phyloP scores from a whole-genome alignment of 805 yeast genomes.

The Lachancea nothofagi region DNA sequence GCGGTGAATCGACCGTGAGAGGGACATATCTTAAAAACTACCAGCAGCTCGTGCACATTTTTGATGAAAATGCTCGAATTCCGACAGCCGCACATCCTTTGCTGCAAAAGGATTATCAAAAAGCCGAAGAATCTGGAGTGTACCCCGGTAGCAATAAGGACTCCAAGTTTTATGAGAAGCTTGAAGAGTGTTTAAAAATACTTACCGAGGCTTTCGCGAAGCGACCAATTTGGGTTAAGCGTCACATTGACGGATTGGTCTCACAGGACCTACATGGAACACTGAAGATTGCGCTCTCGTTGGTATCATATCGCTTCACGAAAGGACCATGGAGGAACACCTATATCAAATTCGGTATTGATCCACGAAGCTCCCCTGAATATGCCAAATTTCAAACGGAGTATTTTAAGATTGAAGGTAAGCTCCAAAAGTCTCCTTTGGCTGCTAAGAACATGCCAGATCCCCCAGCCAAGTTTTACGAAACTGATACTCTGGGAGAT shows the following conservation, averaged over 20 bases:
- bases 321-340: constrained; percentile 96
- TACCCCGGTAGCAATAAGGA: constrained; percentile 34
- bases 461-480: constrained; percentile 31
- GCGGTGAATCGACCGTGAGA: constrained; percentile 43
- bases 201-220: constrained; percentile 47
- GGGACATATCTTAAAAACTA: constrained; percentile 40
- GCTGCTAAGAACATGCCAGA: constrained; percentile 29
- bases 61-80: constrained; percentile 40
- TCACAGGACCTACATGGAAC: constrained; percentile 40
- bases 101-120: constrained; percentile 41
- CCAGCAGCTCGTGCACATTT: constrained; percentile 40
- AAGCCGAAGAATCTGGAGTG: constrained; percentile 28
- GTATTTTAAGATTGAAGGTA: constrained; percentile 49
- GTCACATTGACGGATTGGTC: constrained; percentile 54
- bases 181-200: constrained; percentile 26
- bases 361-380: constrained; percentile 54
- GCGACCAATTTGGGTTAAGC: constrained; percentile 83
- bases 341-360: constrained; percentile 69
- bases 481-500: constrained; percentile 30
- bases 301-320: constrained; percentile 71
- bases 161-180: constrained; percentile 29
- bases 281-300: constrained; percentile 74
- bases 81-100: constrained; percentile 50
- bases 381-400: constrained; percentile 77
- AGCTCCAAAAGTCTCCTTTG: constrained; percentile 20